Conservation (phyloP, 257 asterid species). For the Rehmannia glutinosa region DNA sequence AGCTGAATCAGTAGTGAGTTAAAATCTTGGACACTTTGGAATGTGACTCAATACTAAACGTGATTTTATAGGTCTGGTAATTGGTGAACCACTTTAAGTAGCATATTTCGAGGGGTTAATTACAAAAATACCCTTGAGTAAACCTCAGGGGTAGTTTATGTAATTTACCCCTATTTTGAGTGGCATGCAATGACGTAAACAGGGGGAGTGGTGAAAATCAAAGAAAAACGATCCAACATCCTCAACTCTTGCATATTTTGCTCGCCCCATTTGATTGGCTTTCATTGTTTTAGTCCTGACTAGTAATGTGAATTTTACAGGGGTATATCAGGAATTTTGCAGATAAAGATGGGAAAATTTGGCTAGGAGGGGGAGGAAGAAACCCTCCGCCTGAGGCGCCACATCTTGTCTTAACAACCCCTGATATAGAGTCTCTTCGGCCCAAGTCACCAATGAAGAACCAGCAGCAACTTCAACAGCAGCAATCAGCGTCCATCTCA, state of each 20-base stretch:
- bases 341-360: slow-evolving; percentile 89
- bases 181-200: too few species aligned
- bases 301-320: slow-evolving; percentile 39
- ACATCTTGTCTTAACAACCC: slow-evolving; percentile 88
- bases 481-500: slow-evolving; percentile 63
- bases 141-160: too few species aligned
- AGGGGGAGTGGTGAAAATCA: too few species aligned
- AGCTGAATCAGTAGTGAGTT: background rate
- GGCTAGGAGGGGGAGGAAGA: slow-evolving; percentile 96
- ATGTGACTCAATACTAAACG: too few species aligned
- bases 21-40: background rate
- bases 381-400: slow-evolving; percentile 99
- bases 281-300: slow-evolving; percentile 15
- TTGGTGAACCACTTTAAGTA: too few species aligned
- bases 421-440: slow-evolving; percentile 85
- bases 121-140: too few species aligned
- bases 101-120: too few species aligned
- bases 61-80: too few species aligned
- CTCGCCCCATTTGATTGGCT: too few species aligned
- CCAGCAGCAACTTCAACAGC: slow-evolving; percentile 71
- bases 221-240: too few species aligned
- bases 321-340: slow-evolving; percentile 54
- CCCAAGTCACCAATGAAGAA: slow-evolving; percentile 99
- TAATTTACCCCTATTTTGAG: too few species aligned
- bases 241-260: too few species aligned